Evolutionary conservation across 2,329 filamentous ascomycete species (phyloP).

Genomic region (Penicillium sp.): DNA sequence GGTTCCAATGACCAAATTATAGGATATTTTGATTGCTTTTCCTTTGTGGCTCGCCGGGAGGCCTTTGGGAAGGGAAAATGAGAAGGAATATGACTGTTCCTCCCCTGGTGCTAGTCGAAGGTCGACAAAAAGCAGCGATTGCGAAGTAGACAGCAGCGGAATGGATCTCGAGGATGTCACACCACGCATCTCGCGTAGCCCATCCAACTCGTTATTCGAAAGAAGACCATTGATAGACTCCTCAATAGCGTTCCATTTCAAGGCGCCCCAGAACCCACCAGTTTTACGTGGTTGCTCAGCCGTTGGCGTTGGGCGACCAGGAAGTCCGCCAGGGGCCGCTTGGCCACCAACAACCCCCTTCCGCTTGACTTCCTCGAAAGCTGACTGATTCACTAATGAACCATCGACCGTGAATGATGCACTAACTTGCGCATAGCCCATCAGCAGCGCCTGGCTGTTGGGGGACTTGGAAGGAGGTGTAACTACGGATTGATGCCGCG

Average conservation of each 20-base stretch:
- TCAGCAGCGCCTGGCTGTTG: constrained; percentile 73
- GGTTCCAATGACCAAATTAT: constrained; percentile 86
- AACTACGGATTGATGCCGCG: constrained; percentile 45
- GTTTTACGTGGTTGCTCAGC: constrained; percentile 54
- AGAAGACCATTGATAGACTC: constrained; percentile 84
- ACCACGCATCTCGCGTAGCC: constrained; percentile 91
- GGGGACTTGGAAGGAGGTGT: constrained; percentile 18
- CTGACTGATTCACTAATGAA: constrained; percentile 79
- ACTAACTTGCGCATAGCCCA: constrained; percentile 94
- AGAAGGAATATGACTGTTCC: constrained; percentile 80
- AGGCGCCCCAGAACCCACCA: constrained; percentile 73
- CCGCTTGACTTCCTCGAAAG: constrained; percentile 93
- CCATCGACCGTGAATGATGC: constrained; percentile 90
- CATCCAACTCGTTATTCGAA: constrained; percentile 82
- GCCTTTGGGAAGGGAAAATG: constrained; percentile 78
- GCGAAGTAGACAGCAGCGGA: constrained; percentile 87
- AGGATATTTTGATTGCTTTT: constrained; percentile 88
- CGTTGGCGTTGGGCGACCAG: constrained; percentile 50
- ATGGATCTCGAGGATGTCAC: constrained; percentile 81
- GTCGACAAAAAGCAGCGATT: constrained; percentile 94
- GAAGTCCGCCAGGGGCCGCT: constrained; percentile 70
- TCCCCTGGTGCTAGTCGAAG: constrained; percentile 82
- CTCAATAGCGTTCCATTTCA: constrained; percentile 85
- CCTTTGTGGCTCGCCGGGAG: constrained; percentile 89
- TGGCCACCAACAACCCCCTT: constrained; percentile 87